phyloP scores from a whole-genome alignment of 768 basidiomycete genomes.

The Macrolepiota albuminosa region DNA sequence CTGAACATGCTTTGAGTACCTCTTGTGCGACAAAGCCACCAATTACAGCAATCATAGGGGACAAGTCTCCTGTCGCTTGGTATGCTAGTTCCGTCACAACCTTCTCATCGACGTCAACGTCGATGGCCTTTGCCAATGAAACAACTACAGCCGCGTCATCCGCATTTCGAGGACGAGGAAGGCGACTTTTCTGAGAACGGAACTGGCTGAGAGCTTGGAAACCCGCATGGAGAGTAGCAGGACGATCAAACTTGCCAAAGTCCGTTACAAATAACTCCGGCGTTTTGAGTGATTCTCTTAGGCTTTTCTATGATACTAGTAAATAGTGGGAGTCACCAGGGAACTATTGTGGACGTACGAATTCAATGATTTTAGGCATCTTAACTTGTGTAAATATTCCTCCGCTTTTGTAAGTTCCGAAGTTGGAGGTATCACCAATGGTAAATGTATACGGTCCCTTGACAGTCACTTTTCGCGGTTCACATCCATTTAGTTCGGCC shows the following conservation, averaged over 20 bases:
- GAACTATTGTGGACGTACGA: conserved; percentile 52
- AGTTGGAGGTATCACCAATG: conserved; percentile 83
- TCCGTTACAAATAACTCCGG: conserved; percentile 95
- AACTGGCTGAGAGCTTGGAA: conserved; percentile 93
- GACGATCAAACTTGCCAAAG: conserved; percentile 95
- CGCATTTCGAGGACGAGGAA: conserved; percentile 79
- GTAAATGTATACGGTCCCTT: conserved; percentile 98
- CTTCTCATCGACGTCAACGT: conserved; percentile 75
- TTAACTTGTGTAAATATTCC: conserved; percentile 98
- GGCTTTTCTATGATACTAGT: conserved; percentile 68
- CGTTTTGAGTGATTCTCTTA: conserved; percentile 73
- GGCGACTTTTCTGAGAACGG: conserved; percentile 50
- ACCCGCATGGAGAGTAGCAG: conserved; percentile 83
- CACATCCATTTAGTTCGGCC: conserved; percentile 84
- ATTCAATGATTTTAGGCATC: conserved; percentile 95
- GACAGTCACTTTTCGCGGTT: conserved; percentile 87
- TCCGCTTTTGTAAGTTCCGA: conserved; percentile 77
- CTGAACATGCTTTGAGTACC: conserved; percentile 92
- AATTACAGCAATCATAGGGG: conserved; percentile 88
- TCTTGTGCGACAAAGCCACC: conserved; percentile 99
- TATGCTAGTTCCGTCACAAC: conserved; percentile 80
- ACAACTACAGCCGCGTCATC: conserved; percentile 76
- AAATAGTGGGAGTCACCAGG: not conserved
- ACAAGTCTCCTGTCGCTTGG: conserved; percentile 87
- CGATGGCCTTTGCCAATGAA: conserved; percentile 71